phyloP scores from a whole-genome alignment of 164 flowering plant species.

The Aristolochia californica region DNA sequence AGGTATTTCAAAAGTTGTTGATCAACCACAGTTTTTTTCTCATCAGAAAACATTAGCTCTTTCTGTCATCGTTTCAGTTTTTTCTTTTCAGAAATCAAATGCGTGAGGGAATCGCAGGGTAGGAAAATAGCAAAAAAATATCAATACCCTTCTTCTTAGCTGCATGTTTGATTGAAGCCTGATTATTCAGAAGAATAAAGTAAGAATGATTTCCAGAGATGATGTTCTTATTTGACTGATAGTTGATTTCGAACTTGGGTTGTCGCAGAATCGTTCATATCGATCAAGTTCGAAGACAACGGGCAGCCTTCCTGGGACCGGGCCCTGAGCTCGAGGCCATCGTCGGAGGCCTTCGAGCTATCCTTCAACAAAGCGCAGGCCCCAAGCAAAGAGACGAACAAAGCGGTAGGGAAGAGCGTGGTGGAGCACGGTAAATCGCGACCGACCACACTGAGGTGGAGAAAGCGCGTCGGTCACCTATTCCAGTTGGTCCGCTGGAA shows the following conservation, averaged over 20 bases:
- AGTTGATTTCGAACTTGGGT: background rate
- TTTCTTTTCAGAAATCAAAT: too few relatives aligned
- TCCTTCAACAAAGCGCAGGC: constrained; percentile 16
- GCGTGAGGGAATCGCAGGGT: too few relatives aligned
- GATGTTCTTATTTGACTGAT: too few relatives aligned
- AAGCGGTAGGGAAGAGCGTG: constrained; percentile 32
- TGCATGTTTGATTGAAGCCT: background rate
- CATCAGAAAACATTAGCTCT: too few relatives aligned
- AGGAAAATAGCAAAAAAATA: too few relatives aligned
- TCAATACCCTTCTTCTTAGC: too few relatives aligned
- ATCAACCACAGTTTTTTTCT: too few relatives aligned
- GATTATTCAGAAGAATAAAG: background rate
- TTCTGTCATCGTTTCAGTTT: too few relatives aligned
- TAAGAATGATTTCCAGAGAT: too few relatives aligned
- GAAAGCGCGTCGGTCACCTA: constrained; percentile 67
- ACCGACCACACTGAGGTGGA: constrained; percentile 47
- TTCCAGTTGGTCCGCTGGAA: constrained; percentile 65
- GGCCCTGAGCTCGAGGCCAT: constrained; percentile 28
- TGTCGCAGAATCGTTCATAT: constrained; percentile 67
- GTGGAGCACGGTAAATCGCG: constrained; percentile 47
- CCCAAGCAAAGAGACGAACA: constrained; percentile 13
- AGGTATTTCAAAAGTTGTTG: constrained; percentile 26
- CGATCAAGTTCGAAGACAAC: constrained; percentile 74
- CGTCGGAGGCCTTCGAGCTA: constrained; percentile 22
- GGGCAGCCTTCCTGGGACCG: constrained; percentile 83